phyloP scores from a whole-genome alignment of 305 asterid genomes.

The Withania somnifera region DNA sequence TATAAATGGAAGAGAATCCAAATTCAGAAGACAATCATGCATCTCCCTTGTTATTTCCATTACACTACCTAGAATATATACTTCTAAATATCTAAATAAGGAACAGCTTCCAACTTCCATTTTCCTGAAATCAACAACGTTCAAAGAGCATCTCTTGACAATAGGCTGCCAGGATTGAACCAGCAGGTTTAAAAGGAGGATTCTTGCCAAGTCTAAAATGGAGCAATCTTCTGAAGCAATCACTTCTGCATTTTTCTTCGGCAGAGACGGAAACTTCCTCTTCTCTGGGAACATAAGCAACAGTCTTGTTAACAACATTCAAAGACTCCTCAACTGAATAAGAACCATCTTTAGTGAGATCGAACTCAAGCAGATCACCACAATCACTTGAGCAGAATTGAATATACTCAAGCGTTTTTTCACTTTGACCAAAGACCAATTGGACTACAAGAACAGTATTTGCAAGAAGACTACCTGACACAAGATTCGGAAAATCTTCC shows the following conservation, averaged over 20 bases:
- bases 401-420: conserved; percentile 46
- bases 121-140: conserved; percentile 21
- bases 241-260: conserved; percentile 17
- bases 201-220: conserved; percentile 34
- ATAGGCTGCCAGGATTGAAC: conserved; percentile 59
- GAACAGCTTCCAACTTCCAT: conserved; percentile 28
- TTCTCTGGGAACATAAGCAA: conserved; percentile 43
- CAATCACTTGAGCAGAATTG: conserved; percentile 42
- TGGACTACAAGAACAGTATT: conserved; percentile 42
- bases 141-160: conserved; percentile 38
- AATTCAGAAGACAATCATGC: conserved; percentile 41
- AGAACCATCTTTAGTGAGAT: conserved; percentile 28
- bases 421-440: conserved; percentile 29
- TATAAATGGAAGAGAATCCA: conserved; percentile 54
- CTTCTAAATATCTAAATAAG: conserved; percentile 56
- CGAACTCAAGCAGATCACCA: conserved; percentile 38
- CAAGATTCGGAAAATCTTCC: conserved; percentile 37
- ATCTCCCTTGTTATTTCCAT: conserved; percentile 38
- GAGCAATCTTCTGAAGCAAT: conserved; percentile 25
- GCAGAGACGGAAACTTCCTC: conserved; percentile 18
- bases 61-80: conserved; percentile 43
- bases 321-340: conserved; percentile 40
- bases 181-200: conserved; percentile 43
- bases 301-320: conserved; percentile 54
- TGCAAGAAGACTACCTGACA: conserved; percentile 65